phyloP scores from a whole-genome alignment of 176 grass and related monocot species.

The Pharus latifolius region DNA sequence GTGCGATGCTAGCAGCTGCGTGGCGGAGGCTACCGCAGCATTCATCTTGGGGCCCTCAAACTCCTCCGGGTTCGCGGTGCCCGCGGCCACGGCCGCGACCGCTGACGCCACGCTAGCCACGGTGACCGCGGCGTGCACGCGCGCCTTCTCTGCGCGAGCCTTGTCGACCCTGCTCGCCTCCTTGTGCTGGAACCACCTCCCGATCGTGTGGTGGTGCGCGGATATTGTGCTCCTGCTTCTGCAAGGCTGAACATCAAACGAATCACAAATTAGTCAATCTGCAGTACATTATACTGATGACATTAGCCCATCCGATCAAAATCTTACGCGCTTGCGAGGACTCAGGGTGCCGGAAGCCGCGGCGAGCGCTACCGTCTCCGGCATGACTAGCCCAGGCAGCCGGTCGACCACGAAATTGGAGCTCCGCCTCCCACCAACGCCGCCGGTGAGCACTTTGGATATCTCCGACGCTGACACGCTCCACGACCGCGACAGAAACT shows the following conservation, averaged over 20 bases:
- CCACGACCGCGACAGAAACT: constrained; percentile 69
- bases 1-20: constrained; percentile 76
- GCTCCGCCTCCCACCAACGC: constrained; percentile 31
- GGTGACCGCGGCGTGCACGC: constrained; percentile 67
- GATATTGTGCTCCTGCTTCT: constrained; percentile 40
- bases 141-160: constrained; percentile 64
- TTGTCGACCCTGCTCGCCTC: constrained; percentile 52
- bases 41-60: constrained; percentile 43
- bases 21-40: constrained; percentile 64
- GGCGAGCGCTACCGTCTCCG: constrained; percentile 51
- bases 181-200: constrained; percentile 76
- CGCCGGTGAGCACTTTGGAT: constrained; percentile 32
- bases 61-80: constrained; percentile 3
- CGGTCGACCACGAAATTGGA: constrained; percentile 66
- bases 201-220: constrained; percentile 43
- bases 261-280: neutral
- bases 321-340: constrained; percentile 44
- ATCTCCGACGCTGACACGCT: constrained; percentile 56
- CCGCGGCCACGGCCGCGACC: constrained; percentile 47
- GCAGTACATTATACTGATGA: neutral
- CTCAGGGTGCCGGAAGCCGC: constrained; percentile 27
- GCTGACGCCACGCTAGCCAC: constrained; percentile 86
- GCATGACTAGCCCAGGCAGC: constrained; percentile 40
- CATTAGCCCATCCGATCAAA: neutral
- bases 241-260: constrained; percentile 22